Percentiles rank a stretch among this genome's conserved stretches.
phyloP scores from a whole-genome alignment of 2,329 filamentous ascomycete species.

The Cercospora zeae-maydis region DNA sequence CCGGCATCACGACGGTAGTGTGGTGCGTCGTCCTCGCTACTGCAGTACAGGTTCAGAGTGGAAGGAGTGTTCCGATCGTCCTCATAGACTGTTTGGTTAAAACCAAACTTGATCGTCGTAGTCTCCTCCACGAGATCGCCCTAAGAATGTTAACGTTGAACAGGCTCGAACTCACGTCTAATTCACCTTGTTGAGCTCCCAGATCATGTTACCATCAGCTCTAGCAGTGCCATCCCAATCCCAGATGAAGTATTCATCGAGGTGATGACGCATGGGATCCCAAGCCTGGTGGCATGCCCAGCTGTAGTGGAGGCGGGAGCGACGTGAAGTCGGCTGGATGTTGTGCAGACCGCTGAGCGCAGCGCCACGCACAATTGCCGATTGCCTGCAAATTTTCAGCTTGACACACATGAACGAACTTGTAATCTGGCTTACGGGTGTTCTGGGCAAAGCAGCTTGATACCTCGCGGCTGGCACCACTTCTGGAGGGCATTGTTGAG shows the following conservation, averaged over 20 bases:
- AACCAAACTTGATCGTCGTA: constrained; percentile 4
- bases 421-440: constrained; percentile 4
- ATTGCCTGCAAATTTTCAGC: constrained; percentile 3
- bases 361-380: constrained; percentile 21
- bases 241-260: not conserved
- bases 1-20: not conserved
- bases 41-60: constrained; percentile 1
- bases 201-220: not conserved
- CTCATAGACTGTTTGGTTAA: not conserved
- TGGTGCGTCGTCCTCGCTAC: constrained; percentile 9
- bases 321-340: constrained; percentile 17
- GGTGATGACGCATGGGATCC: constrained; percentile 8
- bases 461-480: constrained; percentile 3
- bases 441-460: constrained; percentile 12
- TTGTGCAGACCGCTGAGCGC: constrained; percentile 12
- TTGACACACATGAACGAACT: not conserved
- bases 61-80: no score
- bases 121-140: constrained; percentile 18
- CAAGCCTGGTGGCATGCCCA: not conserved
- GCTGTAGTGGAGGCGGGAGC: constrained; percentile 15
- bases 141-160: not conserved
- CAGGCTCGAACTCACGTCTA: not conserved
- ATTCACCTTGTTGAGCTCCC: constrained; percentile 12
- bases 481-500: constrained; percentile 1
- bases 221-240: not conserved